phyloP scores from a whole-genome alignment of 345 rosid genomes.

The Rhizophora apiculata region DNA sequence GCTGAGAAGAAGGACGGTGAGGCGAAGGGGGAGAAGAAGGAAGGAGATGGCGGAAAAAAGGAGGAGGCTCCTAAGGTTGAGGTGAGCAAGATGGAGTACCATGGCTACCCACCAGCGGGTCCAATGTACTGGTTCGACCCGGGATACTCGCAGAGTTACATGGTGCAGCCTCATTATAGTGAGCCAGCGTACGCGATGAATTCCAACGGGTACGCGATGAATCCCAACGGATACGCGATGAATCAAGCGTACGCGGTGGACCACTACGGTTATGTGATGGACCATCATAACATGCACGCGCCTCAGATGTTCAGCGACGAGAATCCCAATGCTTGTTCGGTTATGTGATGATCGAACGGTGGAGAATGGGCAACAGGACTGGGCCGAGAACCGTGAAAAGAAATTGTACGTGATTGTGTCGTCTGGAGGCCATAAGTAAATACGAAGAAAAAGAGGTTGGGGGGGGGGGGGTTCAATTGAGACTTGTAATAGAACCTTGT shows the following conservation, averaged over 20 bases:
- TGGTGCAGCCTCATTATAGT: constrained; percentile 25
- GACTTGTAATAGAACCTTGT: constrained; percentile 22
- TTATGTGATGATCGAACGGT: constrained; percentile 45
- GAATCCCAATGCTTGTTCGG: constrained; percentile 78
- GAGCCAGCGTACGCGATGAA: constrained; percentile 22
- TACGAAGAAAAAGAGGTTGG: neutral
- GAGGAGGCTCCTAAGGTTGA: constrained; percentile 17
- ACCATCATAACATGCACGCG: constrained; percentile 30
- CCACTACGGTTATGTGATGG: constrained; percentile 23
- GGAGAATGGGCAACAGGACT: neutral
- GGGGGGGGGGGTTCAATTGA: too few species aligned
- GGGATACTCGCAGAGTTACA: constrained; percentile 33
- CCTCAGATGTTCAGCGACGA: constrained; percentile 92
- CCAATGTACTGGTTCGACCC: constrained; percentile 48
- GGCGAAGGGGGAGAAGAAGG: neutral
- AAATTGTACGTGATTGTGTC: constrained; percentile 31
- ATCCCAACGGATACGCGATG: neutral
- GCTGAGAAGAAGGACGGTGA: constrained; percentile 37
- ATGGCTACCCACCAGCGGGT: constrained; percentile 15
- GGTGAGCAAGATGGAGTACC: constrained; percentile 33
- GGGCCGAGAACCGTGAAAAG: too few species aligned
- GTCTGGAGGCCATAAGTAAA: constrained; percentile 28
- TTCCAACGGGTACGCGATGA: constrained; percentile 18
- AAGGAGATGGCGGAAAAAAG: neutral
- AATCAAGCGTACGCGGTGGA: constrained; percentile 36